phyloP scores from a whole-genome alignment of 805 yeast species.

The Yamadazyma sp. region DNA sequence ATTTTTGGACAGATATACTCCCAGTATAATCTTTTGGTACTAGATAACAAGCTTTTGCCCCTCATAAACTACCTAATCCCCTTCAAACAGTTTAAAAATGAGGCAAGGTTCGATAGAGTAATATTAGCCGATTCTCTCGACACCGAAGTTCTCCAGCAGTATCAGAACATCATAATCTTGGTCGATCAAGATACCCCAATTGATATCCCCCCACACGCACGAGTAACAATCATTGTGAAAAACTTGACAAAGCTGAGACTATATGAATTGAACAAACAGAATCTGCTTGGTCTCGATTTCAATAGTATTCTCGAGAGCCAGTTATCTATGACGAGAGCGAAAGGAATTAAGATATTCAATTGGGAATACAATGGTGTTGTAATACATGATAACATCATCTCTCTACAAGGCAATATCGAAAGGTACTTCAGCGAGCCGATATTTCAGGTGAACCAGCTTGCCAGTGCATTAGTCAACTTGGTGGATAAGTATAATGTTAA shows the following conservation, averaged over 20 bases:
- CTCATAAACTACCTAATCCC: conserved; percentile 55
- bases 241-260: conserved; percentile 35
- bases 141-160: conserved; percentile 13
- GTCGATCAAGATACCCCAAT: conserved; percentile 12
- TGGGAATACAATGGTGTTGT: conserved; percentile 49
- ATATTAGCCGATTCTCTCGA: conserved; percentile 42
- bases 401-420: conserved; percentile 42
- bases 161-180: conserved; percentile 16
- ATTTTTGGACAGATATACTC: conserved; percentile 23
- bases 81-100: conserved; percentile 50
- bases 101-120: conserved; percentile 49
- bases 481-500: conserved; percentile 37
- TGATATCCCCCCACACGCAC: conserved; percentile 15
- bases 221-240: conserved; percentile 32
- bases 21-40: conserved; percentile 30
- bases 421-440: conserved; percentile 47
- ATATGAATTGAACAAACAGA: conserved; percentile 28
- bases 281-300: conserved; percentile 13
- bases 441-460: conserved; percentile 46
- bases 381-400: conserved; percentile 42
- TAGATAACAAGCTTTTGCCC: conserved; percentile 50
- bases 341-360: conserved; percentile 42
- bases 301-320: conserved; percentile 10
- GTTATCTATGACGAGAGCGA: conserved; percentile 9
- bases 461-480: conserved; percentile 49